Base-by-base conservation (phyloP, 441 rosid genomes). In the Arabidopsis lyrata region DNA sequence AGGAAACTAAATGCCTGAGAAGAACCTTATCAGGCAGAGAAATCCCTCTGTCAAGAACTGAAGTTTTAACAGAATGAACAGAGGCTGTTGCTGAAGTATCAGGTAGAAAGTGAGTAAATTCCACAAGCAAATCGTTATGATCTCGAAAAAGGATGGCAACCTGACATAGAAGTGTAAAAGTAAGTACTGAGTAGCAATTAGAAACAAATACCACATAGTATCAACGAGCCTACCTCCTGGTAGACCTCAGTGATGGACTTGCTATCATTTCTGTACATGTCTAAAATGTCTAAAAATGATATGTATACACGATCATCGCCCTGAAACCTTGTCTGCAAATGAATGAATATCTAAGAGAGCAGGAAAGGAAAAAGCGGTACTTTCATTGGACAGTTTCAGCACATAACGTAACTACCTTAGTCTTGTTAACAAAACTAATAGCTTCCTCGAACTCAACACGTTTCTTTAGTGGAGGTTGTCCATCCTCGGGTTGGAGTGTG, bases 391-490 rank as follows among this genome's bases (percentile, higher is more conserved):
- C 13, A 47, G 35, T 66, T 0, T 35, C 20, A 68, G 16, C 55
- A 41, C 32, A 63, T 47, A 42, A 18, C 20, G 20, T 18, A 18
- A 18, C 20, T 76, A 96, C 99, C 99, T 96, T 96, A 83, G 94
- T 90, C 83, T 94, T 94, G 92, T 89, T 94, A 55, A 96, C 99
- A 83, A 96, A 96, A 79, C 79, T 89, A 80, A 93, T 90, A 53
- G 98, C 99, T 87, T 92, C 95, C 68, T 88, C 99, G 83, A 96
- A 96, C 81, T 96, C 99, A 80, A 90, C 93, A 49, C 88, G 98
- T 81, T 96, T 96, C 90, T 94, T 96, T 41, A 78, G 93, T 6
- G 80, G 82, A 85, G 92, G 89, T 54, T 86, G 92, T 49, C 88
- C 98, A 60, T 88, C 96, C 44, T 92, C 95, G 18, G 81, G 83